Base-by-base conservation (phyloP, 345 rosid genomes). In the Populus euphratica region DNA sequence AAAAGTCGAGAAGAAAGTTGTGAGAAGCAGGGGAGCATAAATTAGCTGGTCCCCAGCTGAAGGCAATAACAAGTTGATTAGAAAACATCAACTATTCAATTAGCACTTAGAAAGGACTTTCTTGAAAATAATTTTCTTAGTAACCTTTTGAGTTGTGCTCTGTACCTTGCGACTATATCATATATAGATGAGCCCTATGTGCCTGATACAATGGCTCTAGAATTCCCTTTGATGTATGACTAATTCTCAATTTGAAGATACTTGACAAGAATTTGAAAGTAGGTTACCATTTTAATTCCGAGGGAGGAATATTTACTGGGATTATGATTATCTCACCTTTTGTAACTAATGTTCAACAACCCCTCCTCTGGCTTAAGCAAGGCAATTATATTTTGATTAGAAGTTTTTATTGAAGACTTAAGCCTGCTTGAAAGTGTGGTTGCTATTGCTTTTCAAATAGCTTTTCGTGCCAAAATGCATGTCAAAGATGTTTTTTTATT, bases 81-180 rank as follows among this genome's bases (percentile, higher is more conserved):
- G 47, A 29, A 67, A 25, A 65, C 66, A 2, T 54, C 31, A 78
- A 52, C 77, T 54, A 54, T 54, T 71, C 80, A 70, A 77, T 47
- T 71, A 20, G 33, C 23, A 59, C 27, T 21, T 14, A 21, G 23
- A 2, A 0, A 7, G n/a, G 61, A 20, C 61, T 63, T 16, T 13
- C 17, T 36, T 9, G 27, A 21, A 23, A 56, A 17, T 20, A 33
- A 68, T 49, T 35, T 27, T 38, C 33, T 23, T 56, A 7, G 9
- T 9, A 61, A 21, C 6, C 61, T 18, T 52, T 8, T 50, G 56
- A 16, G 52, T 47, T 14, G 52, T 47, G 44, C 12, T 41, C 9
- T 41, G 13, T 41, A 41, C 44, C 44, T 9, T 41, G 10, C 12
- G 44, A 1, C 44, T 41, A 41, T 9, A 41, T 41, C 12, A 41